Evolutionary conservation across 164 flowering plant genomes (phyloP).

Genomic region (Tetrastigma voinierianum): DNA sequence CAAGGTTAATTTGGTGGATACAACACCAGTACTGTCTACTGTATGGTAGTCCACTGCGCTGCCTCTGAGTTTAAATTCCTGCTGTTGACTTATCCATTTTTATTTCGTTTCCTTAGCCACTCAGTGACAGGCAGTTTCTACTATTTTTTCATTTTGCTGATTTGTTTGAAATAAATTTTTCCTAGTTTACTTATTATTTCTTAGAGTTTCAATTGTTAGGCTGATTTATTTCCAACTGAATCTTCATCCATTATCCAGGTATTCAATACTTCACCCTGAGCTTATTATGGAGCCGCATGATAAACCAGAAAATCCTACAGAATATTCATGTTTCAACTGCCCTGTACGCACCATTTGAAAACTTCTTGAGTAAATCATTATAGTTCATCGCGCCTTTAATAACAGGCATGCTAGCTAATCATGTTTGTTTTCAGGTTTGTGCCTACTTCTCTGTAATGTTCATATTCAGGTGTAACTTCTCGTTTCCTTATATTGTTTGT

Average conservation of each 20-base stretch:
- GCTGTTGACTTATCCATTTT: constrained; percentile 94
- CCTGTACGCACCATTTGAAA: constrained; percentile 98
- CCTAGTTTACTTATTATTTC: not conserved
- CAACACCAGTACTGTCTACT: constrained; percentile 73
- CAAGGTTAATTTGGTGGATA: constrained; percentile 57
- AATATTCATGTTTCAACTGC: constrained; percentile 98
- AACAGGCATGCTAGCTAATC: constrained; percentile 62
- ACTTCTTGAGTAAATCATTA: constrained; percentile 89
- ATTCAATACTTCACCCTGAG: constrained; percentile 96
- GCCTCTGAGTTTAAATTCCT: constrained; percentile 93
- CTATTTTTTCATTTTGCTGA: not conserved
- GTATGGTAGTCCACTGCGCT: constrained; percentile 97
- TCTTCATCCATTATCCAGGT: constrained; percentile 39
- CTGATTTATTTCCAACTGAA: not conserved
- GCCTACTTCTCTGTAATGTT: not conserved
- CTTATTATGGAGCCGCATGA: constrained; percentile 93
- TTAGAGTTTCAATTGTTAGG: not conserved
- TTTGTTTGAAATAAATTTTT: not conserved
- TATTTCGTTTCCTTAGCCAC: constrained; percentile 97
- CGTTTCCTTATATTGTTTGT: constrained; percentile 65
- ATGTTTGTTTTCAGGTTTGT: constrained; percentile 4
- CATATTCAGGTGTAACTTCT: not conserved
- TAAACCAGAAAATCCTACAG: constrained; percentile 72
- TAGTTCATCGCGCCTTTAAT: constrained; percentile 93
- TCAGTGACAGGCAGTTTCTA: constrained; percentile 81